Evolutionary conservation across 2,329 filamentous ascomycete genomes (phyloP), one percentile per base, ranked within the genome.

Genomic region (Colletotrichum caudatum): DNA sequence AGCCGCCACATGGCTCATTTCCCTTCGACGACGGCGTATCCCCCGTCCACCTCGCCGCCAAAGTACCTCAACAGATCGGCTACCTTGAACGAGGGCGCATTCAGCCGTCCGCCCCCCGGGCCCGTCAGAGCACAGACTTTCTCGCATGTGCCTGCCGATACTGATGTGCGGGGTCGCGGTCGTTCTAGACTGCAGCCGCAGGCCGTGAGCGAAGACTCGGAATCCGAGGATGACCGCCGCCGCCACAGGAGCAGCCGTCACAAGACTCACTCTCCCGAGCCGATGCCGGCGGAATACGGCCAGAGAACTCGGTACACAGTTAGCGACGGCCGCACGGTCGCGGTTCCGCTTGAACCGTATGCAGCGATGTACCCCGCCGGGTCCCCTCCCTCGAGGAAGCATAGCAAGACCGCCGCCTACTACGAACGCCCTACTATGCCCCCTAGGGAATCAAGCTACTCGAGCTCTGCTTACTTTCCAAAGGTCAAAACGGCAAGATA

Each of bases 161-260:
- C 72, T 1, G 77, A 79, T 12, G 73, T 76, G 7, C 81, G 81
- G 6, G 82, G 82, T 9, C 82, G 82, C 35, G 76, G 76, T 39
- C 81, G 82, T 20, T 82, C 81, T 14, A 80, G 79, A 56, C 74
- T 79, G 74, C 79, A 82, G 9, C 39, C 82, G 7, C 82, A 84
- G 70, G 76, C 78, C 18, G 11, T 71, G 29, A 74, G 77, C 12
- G 79, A 79, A 3, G 78, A 81, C 5, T 77, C 73, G 4, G 82
- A 83, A 6, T 78, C 77, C 0, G 81, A 82, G 16, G 81, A 82
- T 1, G 77, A 78, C 1, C 75, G 75, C 5, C 70, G 74, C 11
- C 76, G 76, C 16, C 76, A 80, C 26, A 82, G 81, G 74, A 66
- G 66, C 26, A 79, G 82, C 37, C 80, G 81, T 65, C 76, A 76